Percentiles rank a stretch among this genome's conserved stretches.
Evolutionary conservation across 2,329 filamentous ascomycete species (phyloP).

Genomic region (Neospermospora avenae): DNA sequence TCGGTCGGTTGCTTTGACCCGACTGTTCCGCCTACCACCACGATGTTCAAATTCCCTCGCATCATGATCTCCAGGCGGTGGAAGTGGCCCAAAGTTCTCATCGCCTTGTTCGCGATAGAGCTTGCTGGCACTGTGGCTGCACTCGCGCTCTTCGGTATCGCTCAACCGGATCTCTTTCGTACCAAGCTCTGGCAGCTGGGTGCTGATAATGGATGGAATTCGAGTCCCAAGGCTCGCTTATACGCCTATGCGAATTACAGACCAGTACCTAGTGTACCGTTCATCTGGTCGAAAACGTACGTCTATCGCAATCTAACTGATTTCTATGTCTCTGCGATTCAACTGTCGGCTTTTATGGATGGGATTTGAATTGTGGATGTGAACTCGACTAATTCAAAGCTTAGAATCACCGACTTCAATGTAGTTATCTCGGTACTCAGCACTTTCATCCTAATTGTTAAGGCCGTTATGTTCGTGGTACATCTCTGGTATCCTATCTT

Average conservation of each 20-base stretch:
- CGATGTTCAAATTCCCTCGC: constrained; percentile 16
- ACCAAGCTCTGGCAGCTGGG: constrained; percentile 72
- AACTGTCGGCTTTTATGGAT: background rate
- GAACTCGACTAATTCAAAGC: constrained; percentile 11
- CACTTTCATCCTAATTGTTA: constrained; percentile 72
- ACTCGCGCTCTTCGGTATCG: constrained; percentile 69
- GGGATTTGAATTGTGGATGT: background rate
- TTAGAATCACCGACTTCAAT: constrained; percentile 71
- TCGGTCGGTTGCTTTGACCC: background rate
- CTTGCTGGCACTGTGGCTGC: constrained; percentile 61
- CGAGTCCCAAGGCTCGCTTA: constrained; percentile 63
- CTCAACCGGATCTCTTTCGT: constrained; percentile 70
- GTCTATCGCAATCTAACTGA: constrained; percentile 35
- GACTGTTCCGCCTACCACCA: background rate
- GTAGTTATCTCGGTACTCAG: constrained; percentile 72
- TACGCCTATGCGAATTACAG: constrained; percentile 72
- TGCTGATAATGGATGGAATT: constrained; percentile 69
- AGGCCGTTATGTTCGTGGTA: constrained; percentile 67
- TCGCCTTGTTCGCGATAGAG: constrained; percentile 60
- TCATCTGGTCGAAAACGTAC: constrained; percentile 73
- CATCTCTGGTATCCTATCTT: constrained; percentile 67
- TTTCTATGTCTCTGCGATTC: background rate
- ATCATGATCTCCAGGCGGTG: constrained; percentile 37
- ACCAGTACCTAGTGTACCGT: constrained; percentile 57
- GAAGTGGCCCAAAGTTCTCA: constrained; percentile 45